Conservation (phyloP, 1,284 basidiomycete species). For the Ganoderma lucidum region DNA sequence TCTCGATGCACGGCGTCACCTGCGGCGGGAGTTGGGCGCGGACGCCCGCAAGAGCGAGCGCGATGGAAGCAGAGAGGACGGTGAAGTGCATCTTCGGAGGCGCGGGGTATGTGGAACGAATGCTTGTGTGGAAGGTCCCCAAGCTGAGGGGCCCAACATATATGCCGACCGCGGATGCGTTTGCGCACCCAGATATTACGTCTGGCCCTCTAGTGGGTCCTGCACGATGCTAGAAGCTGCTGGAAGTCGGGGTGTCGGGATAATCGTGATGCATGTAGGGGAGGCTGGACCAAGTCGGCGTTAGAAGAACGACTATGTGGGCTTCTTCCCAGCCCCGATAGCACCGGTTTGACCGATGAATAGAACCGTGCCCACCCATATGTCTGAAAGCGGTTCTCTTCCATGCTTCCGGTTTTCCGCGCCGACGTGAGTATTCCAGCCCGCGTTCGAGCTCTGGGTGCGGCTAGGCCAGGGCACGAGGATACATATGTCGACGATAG, state of each 20-base stretch:
- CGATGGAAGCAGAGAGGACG: neutral
- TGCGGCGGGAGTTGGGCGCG: neutral
- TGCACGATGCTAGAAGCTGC: neutral
- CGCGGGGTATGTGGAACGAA: neutral
- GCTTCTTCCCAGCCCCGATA: neutral
- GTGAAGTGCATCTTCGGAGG: neutral
- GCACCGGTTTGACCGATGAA: neutral
- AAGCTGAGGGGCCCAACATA: neutral
- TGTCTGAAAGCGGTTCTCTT: neutral
- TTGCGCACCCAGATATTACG: neutral
- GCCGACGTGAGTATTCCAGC: neutral
- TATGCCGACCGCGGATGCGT: neutral
- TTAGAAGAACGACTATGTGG: neutral
- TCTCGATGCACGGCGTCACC: slow-evolving; percentile 1
- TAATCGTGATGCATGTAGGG: neutral
- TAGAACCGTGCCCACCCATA: neutral
- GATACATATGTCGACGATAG: neutral
- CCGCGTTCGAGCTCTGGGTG: neutral
- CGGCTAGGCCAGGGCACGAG: too few relatives aligned
- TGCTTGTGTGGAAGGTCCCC: neutral
- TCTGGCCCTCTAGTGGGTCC: neutral
- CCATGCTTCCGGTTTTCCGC: neutral
- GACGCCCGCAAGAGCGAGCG: neutral
- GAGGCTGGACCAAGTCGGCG: neutral
- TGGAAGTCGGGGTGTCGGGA: neutral